Evolutionary conservation across 2,329 filamentous ascomycete genomes (phyloP).

Genomic region (Cryoendolithus antarcticus): DNA sequence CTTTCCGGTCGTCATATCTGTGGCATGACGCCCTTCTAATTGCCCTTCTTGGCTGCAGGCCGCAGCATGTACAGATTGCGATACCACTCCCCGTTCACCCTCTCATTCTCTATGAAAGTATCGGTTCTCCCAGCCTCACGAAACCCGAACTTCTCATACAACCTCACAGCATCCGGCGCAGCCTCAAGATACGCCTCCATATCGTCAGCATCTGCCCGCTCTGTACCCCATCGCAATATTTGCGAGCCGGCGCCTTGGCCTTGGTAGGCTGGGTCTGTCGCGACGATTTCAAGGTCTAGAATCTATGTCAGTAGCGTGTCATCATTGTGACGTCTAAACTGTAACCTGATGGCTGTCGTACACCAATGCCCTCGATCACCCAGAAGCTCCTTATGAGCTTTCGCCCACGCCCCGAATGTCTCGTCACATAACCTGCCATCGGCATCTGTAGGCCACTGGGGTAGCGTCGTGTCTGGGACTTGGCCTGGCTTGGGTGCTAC

Average conservation of each 20-base stretch:
- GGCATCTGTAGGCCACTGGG: constrained; percentile 16
- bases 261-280: constrained; percentile 26
- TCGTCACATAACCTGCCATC: constrained; percentile 13
- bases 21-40: too few relatives aligned
- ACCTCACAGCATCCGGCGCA: constrained; percentile 19
- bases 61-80: too few relatives aligned
- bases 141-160: constrained; percentile 29
- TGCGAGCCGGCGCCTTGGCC: constrained; percentile 26
- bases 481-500: constrained; percentile 11
- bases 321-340: too few relatives aligned
- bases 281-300: constrained; percentile 20
- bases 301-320: background rate
- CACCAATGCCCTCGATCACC: constrained; percentile 17
- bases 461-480: constrained; percentile 9
- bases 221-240: constrained; percentile 26
- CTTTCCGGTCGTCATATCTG: too few relatives aligned
- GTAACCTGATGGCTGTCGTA: constrained; percentile 10
- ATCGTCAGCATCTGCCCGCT: constrained; percentile 25
- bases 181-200: constrained; percentile 28
- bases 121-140: constrained; percentile 10
- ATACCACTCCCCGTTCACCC: constrained; percentile 3
- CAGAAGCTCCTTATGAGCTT: constrained; percentile 14
- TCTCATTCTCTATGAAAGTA: constrained; percentile 15
- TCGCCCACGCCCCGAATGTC: constrained; percentile 18
- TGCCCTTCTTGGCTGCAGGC: too few relatives aligned